Conservation (phyloP, 768 basidiomycete genomes). For the Myochromella boudieri region DNA sequence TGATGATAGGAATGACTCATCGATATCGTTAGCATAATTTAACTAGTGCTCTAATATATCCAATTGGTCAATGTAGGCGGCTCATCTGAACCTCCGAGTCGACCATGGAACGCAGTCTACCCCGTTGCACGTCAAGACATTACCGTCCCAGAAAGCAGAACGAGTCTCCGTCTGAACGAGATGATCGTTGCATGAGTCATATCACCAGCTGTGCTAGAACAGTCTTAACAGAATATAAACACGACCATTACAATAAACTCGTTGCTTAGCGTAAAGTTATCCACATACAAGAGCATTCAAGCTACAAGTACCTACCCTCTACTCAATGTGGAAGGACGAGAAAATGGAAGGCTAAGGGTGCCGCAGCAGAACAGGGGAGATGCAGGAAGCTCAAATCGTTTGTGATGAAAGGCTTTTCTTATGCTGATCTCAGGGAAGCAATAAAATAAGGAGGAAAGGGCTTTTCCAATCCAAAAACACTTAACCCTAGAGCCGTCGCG, state of each 20-base stretch:
- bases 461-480: no score
- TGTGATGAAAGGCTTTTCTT: conserved; percentile 31
- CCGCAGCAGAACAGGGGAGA: conserved; percentile 34
- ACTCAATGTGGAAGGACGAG: conserved; percentile 20
- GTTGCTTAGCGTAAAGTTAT: conserved; percentile 45
- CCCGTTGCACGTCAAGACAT: no score
- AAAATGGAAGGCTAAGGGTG: conserved; percentile 36
- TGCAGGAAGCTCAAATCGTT: conserved; percentile 38
- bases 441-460: no score
- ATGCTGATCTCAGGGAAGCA: conserved; percentile 25
- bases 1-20: no score
- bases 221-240: conserved; percentile 41
- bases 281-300: conserved; percentile 49
- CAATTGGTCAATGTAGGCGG: no score
- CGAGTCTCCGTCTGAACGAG: conserved; percentile 46
- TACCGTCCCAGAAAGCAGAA: no score
- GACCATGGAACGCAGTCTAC: no score
- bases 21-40: no score
- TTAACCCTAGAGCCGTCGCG: no score
- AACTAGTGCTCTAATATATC: no score
- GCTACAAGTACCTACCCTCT: conserved; percentile 57
- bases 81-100: no score
- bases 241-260: conserved; percentile 37
- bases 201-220: conserved; percentile 68
- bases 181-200: conserved; percentile 67